These are phyloP conservation scores for Eremothecium gossypii DNA, from an alignment of 1,139 yeast species.

Conservation along the genomic window DNA sequence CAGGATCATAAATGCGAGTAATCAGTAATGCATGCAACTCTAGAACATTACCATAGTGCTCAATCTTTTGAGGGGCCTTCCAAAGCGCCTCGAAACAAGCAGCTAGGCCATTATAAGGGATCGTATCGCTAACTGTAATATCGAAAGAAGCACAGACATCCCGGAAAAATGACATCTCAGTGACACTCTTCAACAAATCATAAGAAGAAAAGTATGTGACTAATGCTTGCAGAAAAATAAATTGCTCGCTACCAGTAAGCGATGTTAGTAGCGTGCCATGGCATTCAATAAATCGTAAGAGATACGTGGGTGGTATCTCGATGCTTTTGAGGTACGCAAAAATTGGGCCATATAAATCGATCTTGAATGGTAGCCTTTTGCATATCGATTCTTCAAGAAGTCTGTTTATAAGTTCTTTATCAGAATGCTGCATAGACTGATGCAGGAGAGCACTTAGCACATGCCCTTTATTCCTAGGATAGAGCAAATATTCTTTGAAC, in stretches of 20 bases:
- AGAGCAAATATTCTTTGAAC: conserved; percentile 19
- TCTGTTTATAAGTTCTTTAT: conserved; percentile 30
- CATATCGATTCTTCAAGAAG: conserved; percentile 33
- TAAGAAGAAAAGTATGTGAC: conserved; percentile 19
- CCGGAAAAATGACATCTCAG: conserved; percentile 27
- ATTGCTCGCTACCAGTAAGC: conserved; percentile 9
- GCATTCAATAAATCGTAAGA: conserved; percentile 27
- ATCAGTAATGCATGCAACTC: conserved; percentile 36
- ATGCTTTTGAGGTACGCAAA: conserved; percentile 26
- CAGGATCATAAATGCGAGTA: conserved; percentile 45
- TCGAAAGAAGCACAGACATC: conserved; percentile 18
- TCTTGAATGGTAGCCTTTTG: conserved; percentile 27
- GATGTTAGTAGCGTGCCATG: conserved; percentile 25
- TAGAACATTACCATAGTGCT: conserved; percentile 20
- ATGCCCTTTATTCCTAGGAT: conserved; percentile 20
- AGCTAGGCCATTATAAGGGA: conserved; percentile 23
- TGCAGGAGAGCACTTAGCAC: conserved; percentile 24
- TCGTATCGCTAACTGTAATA: conserved; percentile 12
- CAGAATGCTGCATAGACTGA: conserved; percentile 28
- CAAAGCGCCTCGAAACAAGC: conserved; percentile 21
- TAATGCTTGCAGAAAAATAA: conserved; percentile 26
- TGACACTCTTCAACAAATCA: conserved; percentile 15
- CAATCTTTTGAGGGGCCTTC: conserved; percentile 23
- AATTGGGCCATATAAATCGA: conserved; percentile 27
- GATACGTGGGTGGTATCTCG: conserved; percentile 27